A percentile compares a stretch with the other conserved stretches of the same genome.
Conservation (phyloP, 1,284 basidiomycete genomes). For the Peniophora sp. region DNA sequence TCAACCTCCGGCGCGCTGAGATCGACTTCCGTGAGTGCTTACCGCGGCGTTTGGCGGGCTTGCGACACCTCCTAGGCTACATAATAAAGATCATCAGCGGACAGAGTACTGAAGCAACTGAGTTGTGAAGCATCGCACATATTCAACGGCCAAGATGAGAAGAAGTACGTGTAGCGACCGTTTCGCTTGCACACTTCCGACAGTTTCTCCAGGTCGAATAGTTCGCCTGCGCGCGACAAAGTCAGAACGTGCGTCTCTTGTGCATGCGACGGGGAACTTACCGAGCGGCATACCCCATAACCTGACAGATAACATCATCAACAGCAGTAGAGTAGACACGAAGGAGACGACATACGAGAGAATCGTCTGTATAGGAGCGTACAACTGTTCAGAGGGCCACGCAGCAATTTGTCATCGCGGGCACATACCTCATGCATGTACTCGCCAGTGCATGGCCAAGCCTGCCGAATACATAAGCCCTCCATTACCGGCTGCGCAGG, state of each 20-base stretch:
- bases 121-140: constrained; percentile 35
- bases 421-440: constrained; percentile 49
- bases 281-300: constrained; percentile 70
- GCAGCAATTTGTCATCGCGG: too few relatives aligned
- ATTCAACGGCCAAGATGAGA: constrained; percentile 66
- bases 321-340: neutral
- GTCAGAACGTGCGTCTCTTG: neutral
- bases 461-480: constrained; percentile 23
- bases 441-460: constrained; percentile 45
- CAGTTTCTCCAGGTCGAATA: constrained; percentile 61
- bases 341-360: constrained; percentile 38
- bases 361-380: constrained; percentile 47
- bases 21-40: constrained; percentile 18
- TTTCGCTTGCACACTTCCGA: constrained; percentile 48
- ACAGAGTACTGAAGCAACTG: neutral
- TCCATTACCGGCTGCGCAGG: neutral
- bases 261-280: constrained; percentile 14
- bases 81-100: neutral
- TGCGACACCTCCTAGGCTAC: constrained; percentile 55
- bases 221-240: constrained; percentile 37
- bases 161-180: constrained; percentile 62
- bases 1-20: too few relatives aligned
- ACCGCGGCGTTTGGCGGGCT: constrained; percentile 67
- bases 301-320: constrained; percentile 20
- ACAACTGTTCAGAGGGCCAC: neutral